Percentiles rank a stretch among this genome's conserved stretches.
These are phyloP conservation scores for Lachnellula cervina DNA, from an alignment of 2,329 filamentous ascomycete species.

Conservation along the genomic window DNA sequence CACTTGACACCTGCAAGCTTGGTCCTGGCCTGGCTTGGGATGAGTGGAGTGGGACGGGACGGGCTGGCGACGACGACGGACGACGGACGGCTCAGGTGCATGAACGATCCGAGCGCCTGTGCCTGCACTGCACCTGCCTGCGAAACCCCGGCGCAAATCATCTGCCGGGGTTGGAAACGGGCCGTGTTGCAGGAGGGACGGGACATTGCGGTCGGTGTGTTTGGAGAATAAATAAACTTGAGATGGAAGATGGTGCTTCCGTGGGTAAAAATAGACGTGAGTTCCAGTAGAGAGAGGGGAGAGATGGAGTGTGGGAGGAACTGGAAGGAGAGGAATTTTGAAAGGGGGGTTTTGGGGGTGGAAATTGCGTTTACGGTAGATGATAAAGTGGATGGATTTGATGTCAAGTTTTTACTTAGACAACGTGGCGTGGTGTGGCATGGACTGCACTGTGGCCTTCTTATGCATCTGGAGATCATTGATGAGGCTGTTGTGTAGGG, in stretches of 20 bases:
- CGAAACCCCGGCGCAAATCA: background rate
- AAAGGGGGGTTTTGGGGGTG: background rate
- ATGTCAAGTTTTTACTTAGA: too few relatives aligned
- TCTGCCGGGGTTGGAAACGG: background rate
- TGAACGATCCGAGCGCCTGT: background rate
- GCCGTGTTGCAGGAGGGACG: background rate
- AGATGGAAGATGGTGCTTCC: background rate
- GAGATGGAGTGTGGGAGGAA: background rate
- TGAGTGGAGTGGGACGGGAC: background rate
- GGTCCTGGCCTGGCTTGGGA: background rate
- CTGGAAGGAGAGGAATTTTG: background rate
- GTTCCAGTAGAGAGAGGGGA: background rate
- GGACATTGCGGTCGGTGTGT: background rate
- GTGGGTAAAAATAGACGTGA: background rate
- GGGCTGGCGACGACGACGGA: background rate
- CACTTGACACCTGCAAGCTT: background rate
- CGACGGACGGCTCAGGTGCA: background rate
- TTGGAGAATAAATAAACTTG: background rate
- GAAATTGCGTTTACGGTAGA: too few relatives aligned
- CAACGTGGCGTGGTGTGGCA: too few relatives aligned
- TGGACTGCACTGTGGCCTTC: too few relatives aligned
- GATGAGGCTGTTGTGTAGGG: conserved; percentile 9
- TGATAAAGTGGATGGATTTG: too few relatives aligned
- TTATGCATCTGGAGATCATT: conserved; percentile 1
- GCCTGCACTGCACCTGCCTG: background rate